phyloP scores from a whole-genome alignment of 2,329 filamentous ascomycete species.

The Capronia epimyces region DNA sequence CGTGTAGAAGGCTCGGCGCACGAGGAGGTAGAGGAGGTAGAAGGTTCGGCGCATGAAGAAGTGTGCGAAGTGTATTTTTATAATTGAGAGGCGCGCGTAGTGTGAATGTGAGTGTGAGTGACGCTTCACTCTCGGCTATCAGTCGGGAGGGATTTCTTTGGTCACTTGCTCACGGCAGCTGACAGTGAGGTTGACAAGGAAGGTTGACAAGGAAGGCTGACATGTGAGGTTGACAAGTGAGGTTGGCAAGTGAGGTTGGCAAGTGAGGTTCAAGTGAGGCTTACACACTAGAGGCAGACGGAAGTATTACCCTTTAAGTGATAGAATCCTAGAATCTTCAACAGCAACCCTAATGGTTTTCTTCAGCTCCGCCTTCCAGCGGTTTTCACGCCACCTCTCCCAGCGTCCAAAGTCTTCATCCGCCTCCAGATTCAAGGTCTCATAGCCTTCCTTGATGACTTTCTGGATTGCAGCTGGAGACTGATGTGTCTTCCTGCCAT shows the following conservation, averaged over 20 bases:
- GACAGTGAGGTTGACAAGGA: background rate
- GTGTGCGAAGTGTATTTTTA: background rate
- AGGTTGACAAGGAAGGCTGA: background rate
- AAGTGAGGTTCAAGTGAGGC: background rate
- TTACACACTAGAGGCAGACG: background rate
- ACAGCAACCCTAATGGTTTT: constrained; percentile 77
- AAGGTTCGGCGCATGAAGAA: background rate
- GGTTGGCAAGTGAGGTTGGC: background rate
- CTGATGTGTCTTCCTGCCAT: constrained; percentile 59
- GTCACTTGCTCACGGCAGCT: too few relatives aligned
- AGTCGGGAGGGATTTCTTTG: too few relatives aligned
- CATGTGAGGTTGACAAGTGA: too few relatives aligned
- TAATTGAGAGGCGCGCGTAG: background rate
- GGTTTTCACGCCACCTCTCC: constrained; percentile 76
- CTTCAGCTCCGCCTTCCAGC: constrained; percentile 74
- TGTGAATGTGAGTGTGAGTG: too few relatives aligned
- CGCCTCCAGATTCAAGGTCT: constrained; percentile 85
- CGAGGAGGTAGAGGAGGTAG: too few relatives aligned
- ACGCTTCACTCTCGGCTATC: too few relatives aligned
- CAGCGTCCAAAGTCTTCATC: constrained; percentile 80
- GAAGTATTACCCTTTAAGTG: constrained; percentile 6
- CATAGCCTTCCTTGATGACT: constrained; percentile 94
- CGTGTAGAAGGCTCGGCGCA: too few relatives aligned
- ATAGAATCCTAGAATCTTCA: constrained; percentile 53
- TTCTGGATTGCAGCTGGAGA: constrained; percentile 71